phyloP scores from a whole-genome alignment of 2,329 filamentous ascomycete genomes.

The Exophiala alcalophila region DNA sequence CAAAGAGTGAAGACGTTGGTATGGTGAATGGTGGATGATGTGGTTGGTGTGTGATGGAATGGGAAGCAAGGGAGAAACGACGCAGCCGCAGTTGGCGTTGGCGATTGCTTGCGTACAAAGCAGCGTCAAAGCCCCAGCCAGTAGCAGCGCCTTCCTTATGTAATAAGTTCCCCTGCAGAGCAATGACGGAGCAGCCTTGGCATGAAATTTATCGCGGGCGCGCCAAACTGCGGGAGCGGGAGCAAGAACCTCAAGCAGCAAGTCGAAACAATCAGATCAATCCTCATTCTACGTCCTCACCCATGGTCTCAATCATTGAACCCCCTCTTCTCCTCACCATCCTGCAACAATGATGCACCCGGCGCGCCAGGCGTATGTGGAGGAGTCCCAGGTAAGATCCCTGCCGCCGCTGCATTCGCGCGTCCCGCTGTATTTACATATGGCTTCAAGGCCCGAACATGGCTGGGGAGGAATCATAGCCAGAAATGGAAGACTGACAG shows the following conservation, averaged over 20 bases:
- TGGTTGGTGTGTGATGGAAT: not conserved
- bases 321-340: not conserved
- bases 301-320: no score
- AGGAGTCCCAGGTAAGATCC: conserved; percentile 66
- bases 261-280: no score
- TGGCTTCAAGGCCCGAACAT: conserved; percentile 27
- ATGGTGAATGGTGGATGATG: conserved; percentile 3
- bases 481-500: conserved; percentile 32
- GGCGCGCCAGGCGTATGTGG: conserved; percentile 87
- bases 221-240: no score
- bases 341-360: conserved; percentile 67
- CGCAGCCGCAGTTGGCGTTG: no score
- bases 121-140: not conserved
- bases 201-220: conserved; percentile 2
- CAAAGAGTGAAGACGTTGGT: no score
- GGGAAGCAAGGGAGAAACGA: not conserved
- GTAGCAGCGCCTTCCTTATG: not conserved
- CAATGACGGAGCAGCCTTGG: no score
- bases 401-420: not conserved
- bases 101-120: no score
- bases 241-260: no score
- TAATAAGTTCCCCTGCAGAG: no score
- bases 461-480: conserved; percentile 5
- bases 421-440: conserved; percentile 21
- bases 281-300: no score